Conservation (phyloP, 148 eudicot genomes). For the Vaccinium macrocarpon region DNA sequence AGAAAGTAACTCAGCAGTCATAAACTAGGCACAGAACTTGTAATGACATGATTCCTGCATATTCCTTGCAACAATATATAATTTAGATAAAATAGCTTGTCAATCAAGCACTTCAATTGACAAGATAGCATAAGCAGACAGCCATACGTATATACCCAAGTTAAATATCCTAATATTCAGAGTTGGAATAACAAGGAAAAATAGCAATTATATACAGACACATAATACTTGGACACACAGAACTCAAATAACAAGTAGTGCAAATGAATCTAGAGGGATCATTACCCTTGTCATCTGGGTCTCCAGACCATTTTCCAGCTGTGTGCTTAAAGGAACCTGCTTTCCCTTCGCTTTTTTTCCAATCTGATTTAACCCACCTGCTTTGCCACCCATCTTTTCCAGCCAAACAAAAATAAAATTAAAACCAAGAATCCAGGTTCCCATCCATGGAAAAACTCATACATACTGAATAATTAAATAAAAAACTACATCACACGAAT, state of each 20-base stretch:
- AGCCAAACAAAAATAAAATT: conserved; percentile 20
- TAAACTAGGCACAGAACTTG: not conserved
- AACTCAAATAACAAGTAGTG: conserved; percentile 6
- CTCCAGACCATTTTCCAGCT: conserved; percentile 76
- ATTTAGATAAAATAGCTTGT: not conserved
- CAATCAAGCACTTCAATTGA: not conserved
- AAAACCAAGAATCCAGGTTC: not conserved
- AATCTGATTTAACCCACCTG: conserved; percentile 79
- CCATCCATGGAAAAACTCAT: not conserved
- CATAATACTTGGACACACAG: not conserved
- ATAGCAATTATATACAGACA: not conserved
- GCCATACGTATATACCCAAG: not conserved
- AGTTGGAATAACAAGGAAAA: not conserved
- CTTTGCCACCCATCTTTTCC: conserved; percentile 70
- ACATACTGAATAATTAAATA: not conserved
- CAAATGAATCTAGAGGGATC: conserved; percentile 7
- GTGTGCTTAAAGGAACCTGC: conserved; percentile 79
- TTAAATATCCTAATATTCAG: not conserved
- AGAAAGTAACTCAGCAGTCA: not conserved
- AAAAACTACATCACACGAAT: not conserved
- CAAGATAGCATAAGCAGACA: not conserved
- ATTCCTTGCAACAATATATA: not conserved
- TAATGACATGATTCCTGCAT: not conserved
- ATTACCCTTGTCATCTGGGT: conserved; percentile 75
- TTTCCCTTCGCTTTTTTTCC: conserved; percentile 73